These are phyloP conservation scores for Podospora pseudopauciseta DNA, from an alignment of 495 filamentous ascomycete species.

Conservation along the genomic window DNA sequence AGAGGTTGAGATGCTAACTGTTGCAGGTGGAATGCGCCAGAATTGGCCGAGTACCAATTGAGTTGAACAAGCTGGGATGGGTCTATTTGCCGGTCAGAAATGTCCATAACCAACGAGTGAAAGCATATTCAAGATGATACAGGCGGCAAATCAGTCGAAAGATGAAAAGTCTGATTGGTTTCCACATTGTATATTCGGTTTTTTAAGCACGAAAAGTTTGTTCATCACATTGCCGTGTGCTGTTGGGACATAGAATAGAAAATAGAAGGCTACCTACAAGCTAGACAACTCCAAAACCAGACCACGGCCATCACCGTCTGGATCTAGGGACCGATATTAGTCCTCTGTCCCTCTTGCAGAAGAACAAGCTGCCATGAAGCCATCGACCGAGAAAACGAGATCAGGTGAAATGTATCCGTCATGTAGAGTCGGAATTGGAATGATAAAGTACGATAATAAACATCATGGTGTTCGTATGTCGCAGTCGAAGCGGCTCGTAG, in stretches of 20 bases:
- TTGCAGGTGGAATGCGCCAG: constrained; percentile 66
- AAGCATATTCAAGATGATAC: constrained; percentile 1
- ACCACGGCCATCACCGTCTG: not conserved
- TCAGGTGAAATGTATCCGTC: constrained; percentile 42
- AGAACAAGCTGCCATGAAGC: not conserved
- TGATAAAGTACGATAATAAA: constrained; percentile 54
- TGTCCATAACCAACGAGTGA: not conserved
- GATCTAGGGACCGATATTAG: not conserved
- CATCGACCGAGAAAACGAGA: constrained; percentile 22
- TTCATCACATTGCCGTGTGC: constrained; percentile 27
- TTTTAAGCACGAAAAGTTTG: constrained; percentile 76
- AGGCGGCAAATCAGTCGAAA: constrained; percentile 71
- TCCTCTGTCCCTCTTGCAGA: not conserved
- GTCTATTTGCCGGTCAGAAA: constrained; percentile 16
- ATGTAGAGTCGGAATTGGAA: constrained; percentile 58
- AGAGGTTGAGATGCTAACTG: constrained; percentile 38
- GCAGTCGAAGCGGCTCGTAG: not conserved
- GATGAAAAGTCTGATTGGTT: constrained; percentile 88
- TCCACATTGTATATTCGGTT: constrained; percentile 74
- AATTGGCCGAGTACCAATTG: constrained; percentile 59
- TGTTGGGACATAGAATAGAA: constrained; percentile 16
- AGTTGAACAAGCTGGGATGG: constrained; percentile 17
- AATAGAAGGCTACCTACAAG: constrained; percentile 26
- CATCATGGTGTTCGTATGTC: constrained; percentile 34
- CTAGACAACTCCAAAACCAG: not conserved